Evolutionary conservation across 225 moss, liverwort and hornwort genomes (phyloP).

Genomic region (Straminergon stramineum): DNA sequence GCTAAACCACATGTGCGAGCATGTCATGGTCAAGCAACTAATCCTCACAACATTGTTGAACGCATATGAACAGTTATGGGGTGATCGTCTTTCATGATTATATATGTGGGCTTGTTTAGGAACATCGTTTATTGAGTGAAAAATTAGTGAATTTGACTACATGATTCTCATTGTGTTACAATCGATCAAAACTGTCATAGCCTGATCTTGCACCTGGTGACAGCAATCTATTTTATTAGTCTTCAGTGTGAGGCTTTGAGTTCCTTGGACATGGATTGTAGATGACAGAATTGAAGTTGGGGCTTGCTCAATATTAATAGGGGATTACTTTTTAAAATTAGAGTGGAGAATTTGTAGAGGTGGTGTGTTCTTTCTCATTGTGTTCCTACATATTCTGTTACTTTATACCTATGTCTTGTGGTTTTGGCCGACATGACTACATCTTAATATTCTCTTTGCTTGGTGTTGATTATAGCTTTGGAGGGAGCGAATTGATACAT

Average conservation of each 20-base stretch:
- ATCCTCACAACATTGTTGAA: conserved; percentile 99
- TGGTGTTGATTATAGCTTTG: conserved; percentile 53
- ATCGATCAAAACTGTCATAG: not conserved
- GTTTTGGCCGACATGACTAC: not conserved
- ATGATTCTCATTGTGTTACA: not conserved
- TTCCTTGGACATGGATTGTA: not conserved
- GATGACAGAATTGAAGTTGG: not conserved
- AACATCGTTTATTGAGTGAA: not conserved
- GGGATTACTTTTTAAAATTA: not conserved
- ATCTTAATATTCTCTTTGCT: not conserved
- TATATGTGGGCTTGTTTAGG: not conserved
- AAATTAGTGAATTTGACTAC: not conserved
- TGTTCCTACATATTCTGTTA: not conserved
- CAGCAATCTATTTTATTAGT: not conserved
- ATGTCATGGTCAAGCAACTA: conserved; percentile 93
- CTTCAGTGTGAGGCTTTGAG: not conserved
- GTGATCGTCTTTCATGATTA: not conserved
- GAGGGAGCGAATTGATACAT: conserved; percentile 91
- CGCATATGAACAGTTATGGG: conserved; percentile 40
- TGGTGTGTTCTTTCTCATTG: no score
- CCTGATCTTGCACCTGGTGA: not conserved
- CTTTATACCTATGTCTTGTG: not conserved
- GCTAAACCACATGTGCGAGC: conserved; percentile 94
- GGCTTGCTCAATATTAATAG: not conserved
- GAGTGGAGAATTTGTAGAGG: not conserved